Evolutionary conservation across 2,329 filamentous ascomycete species (phyloP), one percentile per base, ranked within the genome.

Genomic region (Tolypocladium ovalisporum): DNA sequence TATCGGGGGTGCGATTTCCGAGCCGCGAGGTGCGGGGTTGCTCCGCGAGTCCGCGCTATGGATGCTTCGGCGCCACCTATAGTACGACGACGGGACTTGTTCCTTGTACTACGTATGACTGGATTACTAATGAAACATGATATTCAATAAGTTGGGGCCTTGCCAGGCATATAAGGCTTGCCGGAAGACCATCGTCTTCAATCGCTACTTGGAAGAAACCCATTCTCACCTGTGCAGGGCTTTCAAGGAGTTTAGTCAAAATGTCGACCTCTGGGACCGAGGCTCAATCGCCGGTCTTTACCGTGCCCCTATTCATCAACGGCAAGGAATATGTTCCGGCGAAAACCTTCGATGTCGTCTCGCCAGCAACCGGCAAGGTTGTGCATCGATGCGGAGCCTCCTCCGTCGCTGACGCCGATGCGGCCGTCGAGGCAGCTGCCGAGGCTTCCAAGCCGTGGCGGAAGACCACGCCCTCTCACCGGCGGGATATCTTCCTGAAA

Each of bases 391-490:
- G 56, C 80, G 58, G 77, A 79, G 37, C 82, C 80, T 37, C 84
- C 3, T 73, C 79, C 40, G 80, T 81, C 52, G 71, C 74, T 2
- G 76, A 82, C 61, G 85, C 85, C 34, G 71, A 80, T 22, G 71
- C 74, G 12, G 80, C 85, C 12, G 71, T 78, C 56, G 63, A 70
- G 32, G 71, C 76, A 7, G 88, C 89, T 0, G 75, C 84, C n/a
- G 75, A 76, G 17, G 89, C 90, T 1, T 86, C 89, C 70, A 80
- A 79, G 49, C 72, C 79, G 58, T 96, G 90, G 90, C 78, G 80
- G 49, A 81, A 80, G 62, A 81, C 81, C 3, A 83, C 82, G 52
- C 81, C 85, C 1, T 66, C 75, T 29, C 67, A 77, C 29, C 86
- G 88, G 42, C 84, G 88, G 39, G 81, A 87, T 62, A 83, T 95